A percentile compares a stretch with the other conserved stretches of the same genome.
Evolutionary conservation across 2,329 filamentous ascomycete genomes (phyloP).

Genomic region (Chrysoporthe austroafricana): DNA sequence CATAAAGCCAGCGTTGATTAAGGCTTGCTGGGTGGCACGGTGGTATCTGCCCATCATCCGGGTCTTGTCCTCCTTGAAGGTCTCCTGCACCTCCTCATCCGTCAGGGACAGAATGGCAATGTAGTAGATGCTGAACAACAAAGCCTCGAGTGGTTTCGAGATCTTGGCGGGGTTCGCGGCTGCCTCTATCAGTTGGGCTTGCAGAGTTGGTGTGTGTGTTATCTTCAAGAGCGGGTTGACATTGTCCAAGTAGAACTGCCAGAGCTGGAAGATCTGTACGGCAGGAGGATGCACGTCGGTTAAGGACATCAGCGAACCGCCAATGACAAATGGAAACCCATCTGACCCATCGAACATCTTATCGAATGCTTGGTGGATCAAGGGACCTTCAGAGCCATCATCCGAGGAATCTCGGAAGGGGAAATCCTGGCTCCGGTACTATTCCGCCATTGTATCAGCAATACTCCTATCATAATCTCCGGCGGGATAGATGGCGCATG

Average conservation of each 20-base stretch:
- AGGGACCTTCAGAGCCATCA: slow-evolving; percentile 55
- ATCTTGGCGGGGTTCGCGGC: slow-evolving; percentile 59
- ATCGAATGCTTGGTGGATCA: slow-evolving; percentile 62
- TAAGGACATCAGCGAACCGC: slow-evolving; percentile 47
- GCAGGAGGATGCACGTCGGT: slow-evolving; percentile 56
- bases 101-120: slow-evolving; percentile 62
- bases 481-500: not conserved
- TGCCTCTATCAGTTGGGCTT: slow-evolving; percentile 66
- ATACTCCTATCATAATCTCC: not conserved
- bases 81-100: slow-evolving; percentile 54
- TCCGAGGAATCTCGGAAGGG: slow-evolving; percentile 59
- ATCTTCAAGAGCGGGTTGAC: slow-evolving; percentile 72
- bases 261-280: slow-evolving; percentile 66
- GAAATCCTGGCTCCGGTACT: slow-evolving; percentile 55
- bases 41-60: slow-evolving; percentile 58
- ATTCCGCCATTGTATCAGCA: not conserved
- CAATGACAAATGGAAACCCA: slow-evolving; percentile 62
- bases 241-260: slow-evolving; percentile 72
- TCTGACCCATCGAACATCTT: slow-evolving; percentile 60
- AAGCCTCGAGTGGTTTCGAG: slow-evolving; percentile 61
- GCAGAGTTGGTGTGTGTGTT: slow-evolving; percentile 68
- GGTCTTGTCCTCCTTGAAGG: slow-evolving; percentile 57
- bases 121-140: slow-evolving; percentile 70
- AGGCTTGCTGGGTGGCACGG: slow-evolving; percentile 63
- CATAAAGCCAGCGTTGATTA: slow-evolving; percentile 70